These are phyloP conservation scores for Starmera caribaea DNA, from an alignment of 805 yeast genomes.

Conservation along the genomic window DNA sequence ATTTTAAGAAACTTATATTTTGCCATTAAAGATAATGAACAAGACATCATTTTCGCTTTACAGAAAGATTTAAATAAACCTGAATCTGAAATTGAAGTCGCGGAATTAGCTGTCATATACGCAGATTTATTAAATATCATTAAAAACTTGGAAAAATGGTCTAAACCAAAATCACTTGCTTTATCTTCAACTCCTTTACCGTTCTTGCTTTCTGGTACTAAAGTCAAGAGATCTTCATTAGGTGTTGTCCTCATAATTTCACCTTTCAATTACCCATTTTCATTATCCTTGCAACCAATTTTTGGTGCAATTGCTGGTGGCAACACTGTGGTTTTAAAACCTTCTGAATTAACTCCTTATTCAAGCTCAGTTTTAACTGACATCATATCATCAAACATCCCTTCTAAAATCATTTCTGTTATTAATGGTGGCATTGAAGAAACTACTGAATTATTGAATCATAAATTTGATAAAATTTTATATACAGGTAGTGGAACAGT, in stretches of 20 bases:
- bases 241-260: constrained; percentile 69
- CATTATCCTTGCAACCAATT: constrained; percentile 54
- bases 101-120: constrained; percentile 44
- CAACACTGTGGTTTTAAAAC: constrained; percentile 68
- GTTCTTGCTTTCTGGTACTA: constrained; percentile 11
- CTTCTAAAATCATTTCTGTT: constrained; percentile 44
- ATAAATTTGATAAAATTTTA: constrained; percentile 71
- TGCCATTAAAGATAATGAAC: constrained; percentile 49
- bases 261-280: constrained; percentile 76
- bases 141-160: constrained; percentile 50
- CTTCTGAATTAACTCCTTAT: constrained; percentile 62
- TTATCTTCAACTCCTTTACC: constrained; percentile 11
- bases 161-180: constrained; percentile 35
- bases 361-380: constrained; percentile 48
- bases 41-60: constrained; percentile 47
- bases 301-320: constrained; percentile 83
- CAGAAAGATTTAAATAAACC: constrained; percentile 59
- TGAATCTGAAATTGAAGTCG: constrained; percentile 45
- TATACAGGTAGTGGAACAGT: constrained; percentile 77
- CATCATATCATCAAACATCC: constrained; percentile 43
- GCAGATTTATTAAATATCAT: constrained; percentile 54
- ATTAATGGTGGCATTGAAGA: constrained; percentile 69
- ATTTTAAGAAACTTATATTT: constrained; percentile 62
- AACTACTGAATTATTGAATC: constrained; percentile 46
- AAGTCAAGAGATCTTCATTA: constrained; percentile 25